Conservation (phyloP, 164 flowering plant species). For the Cinnamomum micranthum region DNA sequence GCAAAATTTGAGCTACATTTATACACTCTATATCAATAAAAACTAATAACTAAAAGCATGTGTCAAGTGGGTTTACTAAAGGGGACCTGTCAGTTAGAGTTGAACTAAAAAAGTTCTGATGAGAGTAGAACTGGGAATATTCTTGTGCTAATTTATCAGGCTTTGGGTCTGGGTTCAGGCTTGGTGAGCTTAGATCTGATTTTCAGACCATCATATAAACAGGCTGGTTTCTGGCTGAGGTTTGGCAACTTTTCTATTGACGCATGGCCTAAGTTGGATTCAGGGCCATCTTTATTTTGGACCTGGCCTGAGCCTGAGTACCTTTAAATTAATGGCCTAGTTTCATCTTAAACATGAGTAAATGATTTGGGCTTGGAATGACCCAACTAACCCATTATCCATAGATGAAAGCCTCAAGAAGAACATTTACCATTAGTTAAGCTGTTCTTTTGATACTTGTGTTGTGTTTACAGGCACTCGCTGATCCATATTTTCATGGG, state of each 20-base stretch:
- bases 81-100: too few relatives aligned
- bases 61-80: too few relatives aligned
- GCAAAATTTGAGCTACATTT: too few relatives aligned
- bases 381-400: background rate
- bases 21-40: too few relatives aligned
- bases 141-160: background rate
- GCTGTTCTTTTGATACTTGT: constrained; percentile 14
- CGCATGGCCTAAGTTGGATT: background rate
- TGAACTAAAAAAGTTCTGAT: too few relatives aligned
- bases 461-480: constrained; percentile 54
- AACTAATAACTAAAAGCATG: too few relatives aligned
- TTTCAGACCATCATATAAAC: background rate
- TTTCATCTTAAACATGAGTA: too few relatives aligned
- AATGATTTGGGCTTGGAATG: background rate
- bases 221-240: background rate
- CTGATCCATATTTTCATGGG: constrained; percentile 83
- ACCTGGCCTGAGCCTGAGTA: background rate
- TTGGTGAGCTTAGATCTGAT: background rate
- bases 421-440: background rate
- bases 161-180: background rate
- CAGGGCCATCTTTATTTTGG: background rate
- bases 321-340: too few relatives aligned
- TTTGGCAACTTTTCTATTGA: background rate
- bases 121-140: too few relatives aligned
- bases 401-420: background rate